These are phyloP conservation scores for Calonectria henricotiae DNA, from an alignment of 2,329 filamentous ascomycete genomes.

Conservation along the genomic window DNA sequence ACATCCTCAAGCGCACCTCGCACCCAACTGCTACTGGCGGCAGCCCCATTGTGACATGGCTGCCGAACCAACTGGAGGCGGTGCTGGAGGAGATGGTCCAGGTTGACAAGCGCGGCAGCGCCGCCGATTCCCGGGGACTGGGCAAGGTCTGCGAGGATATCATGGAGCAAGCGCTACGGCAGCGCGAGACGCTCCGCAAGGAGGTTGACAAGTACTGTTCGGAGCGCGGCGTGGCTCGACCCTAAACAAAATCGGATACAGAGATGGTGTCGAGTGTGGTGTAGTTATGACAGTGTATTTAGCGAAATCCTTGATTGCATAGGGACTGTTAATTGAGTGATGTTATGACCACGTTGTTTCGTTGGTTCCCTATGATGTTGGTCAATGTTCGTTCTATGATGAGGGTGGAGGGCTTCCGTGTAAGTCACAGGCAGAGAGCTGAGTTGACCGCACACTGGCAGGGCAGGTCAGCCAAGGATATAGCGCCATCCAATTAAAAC, in stretches of 20 bases:
- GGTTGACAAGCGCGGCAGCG: slow-evolving; percentile 64
- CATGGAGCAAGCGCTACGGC: slow-evolving; percentile 77
- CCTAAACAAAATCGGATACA: slow-evolving; percentile 23
- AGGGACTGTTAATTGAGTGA: not conserved
- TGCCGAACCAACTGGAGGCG: slow-evolving; percentile 85
- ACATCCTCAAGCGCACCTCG: slow-evolving; percentile 83
- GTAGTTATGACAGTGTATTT: slow-evolving; percentile 22
- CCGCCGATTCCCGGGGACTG: slow-evolving; percentile 59
- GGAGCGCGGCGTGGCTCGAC: slow-evolving; percentile 67
- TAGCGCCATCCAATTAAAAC: not conserved
- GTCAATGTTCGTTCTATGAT: not conserved
- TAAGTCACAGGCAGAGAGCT: slow-evolving; percentile 4
- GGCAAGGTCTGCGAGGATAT: slow-evolving; percentile 70
- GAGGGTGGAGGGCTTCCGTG: not conserved
- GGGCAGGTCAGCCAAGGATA: not conserved
- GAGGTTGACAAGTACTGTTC: slow-evolving; percentile 84
- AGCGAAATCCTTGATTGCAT: not conserved
- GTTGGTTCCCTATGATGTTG: not conserved
- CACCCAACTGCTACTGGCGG: slow-evolving; percentile 87
- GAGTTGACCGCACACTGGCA: slow-evolving; percentile 3
- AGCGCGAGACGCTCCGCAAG: slow-evolving; percentile 78
- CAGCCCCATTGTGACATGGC: slow-evolving; percentile 87
- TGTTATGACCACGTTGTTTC: not conserved
- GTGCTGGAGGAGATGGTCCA: slow-evolving; percentile 80
- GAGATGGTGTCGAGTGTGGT: not conserved